Evolutionary conservation across 768 basidiomycete genomes (phyloP).

Genomic region (Gymnopilus dilepis): DNA sequence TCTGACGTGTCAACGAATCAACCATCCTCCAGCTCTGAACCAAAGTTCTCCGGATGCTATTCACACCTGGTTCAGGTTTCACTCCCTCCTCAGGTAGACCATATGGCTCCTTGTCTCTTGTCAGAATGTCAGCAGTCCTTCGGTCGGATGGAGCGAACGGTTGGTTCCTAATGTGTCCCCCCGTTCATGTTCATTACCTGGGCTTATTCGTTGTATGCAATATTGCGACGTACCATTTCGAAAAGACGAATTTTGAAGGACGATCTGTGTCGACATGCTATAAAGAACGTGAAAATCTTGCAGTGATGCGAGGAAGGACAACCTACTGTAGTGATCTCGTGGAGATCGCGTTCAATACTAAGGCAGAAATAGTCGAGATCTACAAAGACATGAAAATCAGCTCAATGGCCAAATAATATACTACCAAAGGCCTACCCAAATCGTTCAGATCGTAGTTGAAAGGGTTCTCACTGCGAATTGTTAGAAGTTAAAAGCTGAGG

Average conservation of each 20-base stretch:
- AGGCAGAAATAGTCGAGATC: constrained; percentile 70
- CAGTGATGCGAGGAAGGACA: constrained; percentile 5
- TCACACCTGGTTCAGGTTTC: constrained; percentile 30
- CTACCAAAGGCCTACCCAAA: constrained; percentile 42
- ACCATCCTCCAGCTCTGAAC: constrained; percentile 47
- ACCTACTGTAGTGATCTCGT: constrained; percentile 70
- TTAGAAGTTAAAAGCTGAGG: background rate
- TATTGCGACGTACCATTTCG: constrained; percentile 35
- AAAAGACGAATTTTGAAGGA: constrained; percentile 57
- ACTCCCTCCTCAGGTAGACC: constrained; percentile 20
- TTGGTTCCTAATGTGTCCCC: constrained; percentile 64
- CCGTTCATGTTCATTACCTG: too few species aligned
- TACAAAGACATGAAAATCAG: constrained; percentile 24
- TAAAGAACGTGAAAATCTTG: constrained; percentile 9
- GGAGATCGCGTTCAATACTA: constrained; percentile 64
- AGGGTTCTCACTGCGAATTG: constrained; percentile 54
- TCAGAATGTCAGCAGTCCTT: constrained; percentile 57
- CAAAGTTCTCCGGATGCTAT: constrained; percentile 41
- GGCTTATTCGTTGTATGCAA: background rate
- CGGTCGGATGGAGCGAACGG: constrained; percentile 68
- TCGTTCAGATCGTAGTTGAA: constrained; percentile 70
- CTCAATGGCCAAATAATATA: background rate
- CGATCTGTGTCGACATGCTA: constrained; percentile 56
- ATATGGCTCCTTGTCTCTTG: constrained; percentile 34
- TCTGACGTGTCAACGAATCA: constrained; percentile 30